Base-by-base conservation (phyloP, 768 basidiomycete species). In the Lentinus tigrinus region DNA sequence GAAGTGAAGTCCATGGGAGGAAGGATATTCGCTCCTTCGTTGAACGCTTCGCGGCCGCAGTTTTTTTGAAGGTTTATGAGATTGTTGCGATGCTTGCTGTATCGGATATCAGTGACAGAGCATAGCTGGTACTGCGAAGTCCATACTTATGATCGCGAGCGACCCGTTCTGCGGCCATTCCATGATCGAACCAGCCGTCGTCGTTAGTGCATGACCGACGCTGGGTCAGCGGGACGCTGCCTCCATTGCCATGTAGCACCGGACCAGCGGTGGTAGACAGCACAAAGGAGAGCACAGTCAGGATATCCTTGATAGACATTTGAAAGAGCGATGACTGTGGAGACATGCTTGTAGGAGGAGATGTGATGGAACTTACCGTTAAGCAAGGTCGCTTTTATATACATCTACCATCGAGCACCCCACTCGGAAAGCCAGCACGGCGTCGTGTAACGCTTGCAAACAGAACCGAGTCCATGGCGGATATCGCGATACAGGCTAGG, bases 1-100 rank as follows among this genome's bases (percentile, higher is more conserved):
- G 54, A n/a, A 21, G 46, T 11, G 31, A 31, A 31, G 31, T 43
- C 23, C 24, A 43, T 28, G 40, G 53, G 19, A 14, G 65, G 65
- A 23, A 54, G 19, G 60, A 76, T 73, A 44, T 67, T 58, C 9
- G 69, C 70, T 26, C 72, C 62, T 39, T 56, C 47, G 37, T 63
- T 64, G 44, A 67, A 58, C 23, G 64, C 56, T 9, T 57, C 36
- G 16, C 17, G 56, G 7, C 60, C 60, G 10, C 24, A 23, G 39
- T 64, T 61, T 10, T 24, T 37, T 24, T 56, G 36, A 7, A 64
- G 54, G 49, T 64, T 64, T 5, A 59, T 39, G 10, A 64, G 27
- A 26, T 64, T 64, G 55, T 57, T 56, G 37, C 63, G 63, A 42
- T 64, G 60, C 23, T 64, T 64, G 55, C 63, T 64, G 23, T 17